Base-by-base conservation (phyloP, 352 stramenopile genomes). In the Phytophthora citricola region DNA sequence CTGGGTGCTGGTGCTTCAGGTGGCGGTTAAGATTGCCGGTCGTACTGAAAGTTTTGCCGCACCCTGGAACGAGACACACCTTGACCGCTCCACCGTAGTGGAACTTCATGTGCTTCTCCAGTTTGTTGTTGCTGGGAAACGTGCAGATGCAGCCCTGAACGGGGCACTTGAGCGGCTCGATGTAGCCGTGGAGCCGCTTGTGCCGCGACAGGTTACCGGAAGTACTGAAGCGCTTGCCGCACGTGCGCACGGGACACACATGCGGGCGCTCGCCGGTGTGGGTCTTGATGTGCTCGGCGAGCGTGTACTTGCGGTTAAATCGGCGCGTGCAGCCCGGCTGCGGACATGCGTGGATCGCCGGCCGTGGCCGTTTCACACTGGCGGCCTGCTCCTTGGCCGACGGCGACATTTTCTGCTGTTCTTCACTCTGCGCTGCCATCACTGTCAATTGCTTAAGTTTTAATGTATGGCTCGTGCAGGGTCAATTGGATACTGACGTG, bases 211-310 rank as follows among this genome's bases (percentile, higher is more conserved):
- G 58, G 58, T 83, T 83, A 38, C 75, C 75, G 4, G 75, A 75
- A 1, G 75, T 83, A 32, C 59, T 83, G 48, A 83, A 83, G 49
- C 75, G 73, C 62, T 83, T 83, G 26, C 65, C 72, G 45, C 75
- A 83, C 7, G 40, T 57, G 27, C 45, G 61, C 4, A 65, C 67
- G 4, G 60, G 61, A 43, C 71, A 83, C 26, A 68, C 44, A 39
- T 83, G 67, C 8, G 75, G 75, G 7, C 66, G 71, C 26, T 83
- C 74, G 27, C 81, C 81, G 32, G 81, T 89, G 74, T 90, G 81
- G 26, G 80, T 91, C 67, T 89, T 89, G 51, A 83, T 77, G 66
- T 91, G 82, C 54, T 89, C 79, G 7, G 65, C 83, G 63, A 89
- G 77, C 24, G 79, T 89, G 55, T 83, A 85, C 32, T 81, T 83